phyloP scores from a whole-genome alignment of 148 eudicot genomes.

The Rhododendron simsii region DNA sequence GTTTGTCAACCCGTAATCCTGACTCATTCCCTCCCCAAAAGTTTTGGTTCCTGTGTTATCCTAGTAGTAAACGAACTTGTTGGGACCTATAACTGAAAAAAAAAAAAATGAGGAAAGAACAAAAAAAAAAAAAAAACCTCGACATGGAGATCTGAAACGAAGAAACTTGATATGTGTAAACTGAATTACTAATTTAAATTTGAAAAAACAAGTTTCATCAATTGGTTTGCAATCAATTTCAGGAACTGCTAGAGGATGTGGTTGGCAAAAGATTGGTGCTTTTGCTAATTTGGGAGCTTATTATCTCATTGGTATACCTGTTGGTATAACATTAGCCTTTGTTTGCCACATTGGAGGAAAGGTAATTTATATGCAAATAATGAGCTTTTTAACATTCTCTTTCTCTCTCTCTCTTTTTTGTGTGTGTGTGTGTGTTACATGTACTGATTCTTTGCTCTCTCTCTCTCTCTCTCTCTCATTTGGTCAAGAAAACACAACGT shows the following conservation, averaged over 20 bases:
- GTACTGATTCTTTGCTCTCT: background rate
- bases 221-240: background rate
- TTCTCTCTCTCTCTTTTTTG: background rate
- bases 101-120: no score
- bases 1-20: no score
- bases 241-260: constrained; percentile 71
- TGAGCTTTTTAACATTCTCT: background rate
- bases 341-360: constrained; percentile 41
- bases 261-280: constrained; percentile 66
- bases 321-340: constrained; percentile 43
- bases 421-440: background rate
- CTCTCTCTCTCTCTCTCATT: background rate
- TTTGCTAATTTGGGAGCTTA: constrained; percentile 56
- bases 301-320: constrained; percentile 53
- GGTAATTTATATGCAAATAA: constrained; percentile 18
- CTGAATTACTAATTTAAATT: background rate
- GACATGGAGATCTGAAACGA: background rate
- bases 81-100: background rate
- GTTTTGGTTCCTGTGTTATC: background rate
- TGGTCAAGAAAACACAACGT: constrained; percentile 7
- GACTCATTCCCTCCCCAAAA: no score
- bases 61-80: background rate
- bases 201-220: background rate
- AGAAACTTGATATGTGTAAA: background rate
- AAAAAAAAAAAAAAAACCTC: background rate